These are phyloP conservation scores for Bolboschoenus planiculmis DNA, from an alignment of 176 grass and related monocot genomes.

Conservation along the genomic window DNA sequence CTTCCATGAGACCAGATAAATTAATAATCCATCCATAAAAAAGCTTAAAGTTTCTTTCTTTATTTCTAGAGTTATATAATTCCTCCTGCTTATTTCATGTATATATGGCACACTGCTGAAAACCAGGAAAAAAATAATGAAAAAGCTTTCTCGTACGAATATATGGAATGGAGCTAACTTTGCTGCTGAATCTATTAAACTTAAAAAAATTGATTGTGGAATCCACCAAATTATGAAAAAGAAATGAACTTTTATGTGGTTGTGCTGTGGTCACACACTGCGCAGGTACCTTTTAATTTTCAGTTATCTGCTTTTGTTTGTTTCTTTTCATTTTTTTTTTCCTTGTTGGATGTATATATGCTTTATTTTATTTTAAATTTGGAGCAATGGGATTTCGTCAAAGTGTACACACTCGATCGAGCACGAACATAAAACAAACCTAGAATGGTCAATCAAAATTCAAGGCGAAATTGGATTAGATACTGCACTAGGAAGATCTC, in stretches of 20 bases:
- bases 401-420: constrained; percentile 11
- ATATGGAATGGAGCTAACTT: background rate
- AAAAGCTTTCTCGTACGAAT: background rate
- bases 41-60: too few species aligned
- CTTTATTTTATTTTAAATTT: background rate
- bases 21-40: too few species aligned
- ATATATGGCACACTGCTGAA: background rate
- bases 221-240: constrained; percentile 1
- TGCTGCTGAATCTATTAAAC: constrained; percentile 9
- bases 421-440: background rate
- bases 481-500: background rate
- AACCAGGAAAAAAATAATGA: constrained; percentile 3
- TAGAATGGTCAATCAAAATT: background rate
- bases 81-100: background rate
- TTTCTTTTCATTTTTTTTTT: background rate
- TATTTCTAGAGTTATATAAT: too few species aligned
- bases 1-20: background rate
- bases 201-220: constrained; percentile 1
- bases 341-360: background rate
- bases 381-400: constrained; percentile 11
- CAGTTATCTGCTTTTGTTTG: background rate
- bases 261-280: constrained; percentile 21
- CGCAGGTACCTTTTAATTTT: background rate
- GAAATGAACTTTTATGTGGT: background rate
- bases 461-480: background rate